phyloP scores from a whole-genome alignment of 768 basidiomycete species.

The Russula earlei region DNA sequence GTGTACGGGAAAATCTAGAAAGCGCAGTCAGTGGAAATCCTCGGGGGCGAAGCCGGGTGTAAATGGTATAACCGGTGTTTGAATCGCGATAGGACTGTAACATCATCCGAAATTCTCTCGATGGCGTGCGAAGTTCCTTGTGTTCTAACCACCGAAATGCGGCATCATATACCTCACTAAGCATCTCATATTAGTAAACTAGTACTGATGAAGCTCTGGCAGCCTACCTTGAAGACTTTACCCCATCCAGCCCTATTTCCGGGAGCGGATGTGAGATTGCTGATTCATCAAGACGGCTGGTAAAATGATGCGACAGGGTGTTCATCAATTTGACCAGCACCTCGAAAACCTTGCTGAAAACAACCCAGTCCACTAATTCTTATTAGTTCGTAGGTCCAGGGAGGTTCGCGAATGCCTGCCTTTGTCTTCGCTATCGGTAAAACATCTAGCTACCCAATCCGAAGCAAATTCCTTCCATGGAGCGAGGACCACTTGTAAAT shows the following conservation, averaged over 20 bases:
- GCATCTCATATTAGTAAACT: background rate
- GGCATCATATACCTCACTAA: conserved; percentile 12
- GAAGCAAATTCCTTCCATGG: conserved; percentile 16
- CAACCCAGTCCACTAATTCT: conserved; percentile 44
- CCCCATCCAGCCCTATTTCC: background rate
- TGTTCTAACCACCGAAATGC: conserved; percentile 17
- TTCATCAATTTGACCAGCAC: conserved; percentile 27
- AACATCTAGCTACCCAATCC: conserved; percentile 20
- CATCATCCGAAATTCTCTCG: conserved; percentile 7
- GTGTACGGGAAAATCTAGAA: conserved; percentile 11
- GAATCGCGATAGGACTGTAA: conserved; percentile 10
- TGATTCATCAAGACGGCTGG: conserved; percentile 20
- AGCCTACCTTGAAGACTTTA: conserved; percentile 8
- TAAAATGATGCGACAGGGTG: too few species aligned
- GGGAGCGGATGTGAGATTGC: conserved; percentile 15
- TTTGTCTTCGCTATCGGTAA: conserved; percentile 34
- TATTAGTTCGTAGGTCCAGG: background rate
- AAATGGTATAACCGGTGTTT: conserved; percentile 6
- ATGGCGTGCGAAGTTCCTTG: conserved; percentile 6
- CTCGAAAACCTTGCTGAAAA: conserved; percentile 40
- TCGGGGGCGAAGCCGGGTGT: background rate
- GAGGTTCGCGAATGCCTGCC: conserved; percentile 23
- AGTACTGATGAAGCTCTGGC: background rate
- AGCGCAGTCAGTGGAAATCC: too few species aligned
- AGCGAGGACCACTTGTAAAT: conserved; percentile 2